A percentile compares a stretch with the other conserved stretches of the same genome.
phyloP scores from a whole-genome alignment of 495 filamentous ascomycete genomes.

The Rusavskia elegans region DNA sequence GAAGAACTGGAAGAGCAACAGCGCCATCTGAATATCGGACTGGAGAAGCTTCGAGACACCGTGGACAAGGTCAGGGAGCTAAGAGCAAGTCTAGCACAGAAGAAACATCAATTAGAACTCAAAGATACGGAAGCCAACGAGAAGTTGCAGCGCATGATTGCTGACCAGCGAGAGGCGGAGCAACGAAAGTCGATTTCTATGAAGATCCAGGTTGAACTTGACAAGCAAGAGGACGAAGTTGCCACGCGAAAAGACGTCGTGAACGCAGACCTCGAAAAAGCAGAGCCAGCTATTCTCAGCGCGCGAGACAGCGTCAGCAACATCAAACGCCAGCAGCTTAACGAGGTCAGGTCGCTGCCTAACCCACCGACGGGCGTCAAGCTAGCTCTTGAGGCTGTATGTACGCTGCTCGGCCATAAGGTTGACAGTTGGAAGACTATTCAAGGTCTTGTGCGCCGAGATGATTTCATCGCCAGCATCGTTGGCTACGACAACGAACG shows the following conservation, averaged over 20 bases:
- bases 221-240: constrained; percentile 82
- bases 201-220: constrained; percentile 72
- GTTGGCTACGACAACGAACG: constrained; percentile 92
- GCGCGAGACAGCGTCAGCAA: constrained; percentile 91
- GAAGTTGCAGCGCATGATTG: constrained; percentile 91
- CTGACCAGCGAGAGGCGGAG: constrained; percentile 91
- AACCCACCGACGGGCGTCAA: constrained; percentile 81
- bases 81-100: constrained; percentile 74
- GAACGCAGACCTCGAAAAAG: constrained; percentile 69
- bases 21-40: constrained; percentile 88
- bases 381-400: constrained; percentile 87
- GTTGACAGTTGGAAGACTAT: constrained; percentile 81
- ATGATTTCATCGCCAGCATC: constrained; percentile 97
- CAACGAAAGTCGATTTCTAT: constrained; percentile 73
- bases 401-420: constrained; percentile 83
- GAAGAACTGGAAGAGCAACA: constrained; percentile 98
- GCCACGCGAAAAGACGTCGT: constrained; percentile 72
- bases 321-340: constrained; percentile 93
- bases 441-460: constrained; percentile 68
- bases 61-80: constrained; percentile 95
- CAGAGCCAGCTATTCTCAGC: constrained; percentile 84
- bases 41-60: constrained; percentile 95
- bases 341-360: constrained; percentile 92
- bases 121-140: constrained; percentile 95
- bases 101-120: constrained; percentile 79